Conservation (phyloP, 192 early-diverging fungal genomes). For the Coemansia sp. region DNA sequence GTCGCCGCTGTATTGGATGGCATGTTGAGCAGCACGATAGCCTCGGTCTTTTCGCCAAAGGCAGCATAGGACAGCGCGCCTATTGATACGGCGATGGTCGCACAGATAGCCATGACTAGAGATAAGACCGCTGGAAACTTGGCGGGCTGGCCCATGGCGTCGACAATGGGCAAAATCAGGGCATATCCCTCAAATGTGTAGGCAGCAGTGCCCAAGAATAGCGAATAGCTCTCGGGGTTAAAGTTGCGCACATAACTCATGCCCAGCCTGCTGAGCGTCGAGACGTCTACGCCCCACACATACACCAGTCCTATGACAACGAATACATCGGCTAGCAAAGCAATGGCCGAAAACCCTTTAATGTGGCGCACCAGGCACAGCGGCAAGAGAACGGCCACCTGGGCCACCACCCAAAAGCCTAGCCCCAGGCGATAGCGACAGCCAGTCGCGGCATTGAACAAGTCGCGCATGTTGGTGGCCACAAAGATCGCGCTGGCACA, state of each 20-base stretch:
- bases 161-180: slow-evolving; percentile 67
- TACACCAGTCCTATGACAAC: slow-evolving; percentile 84
- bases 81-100: slow-evolving; percentile 70
- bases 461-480: slow-evolving; percentile 75
- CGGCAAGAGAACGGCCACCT: slow-evolving; percentile 70
- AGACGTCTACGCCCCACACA: slow-evolving; percentile 76
- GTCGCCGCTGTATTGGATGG: slow-evolving; percentile 62
- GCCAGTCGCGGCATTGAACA: slow-evolving; percentile 65
- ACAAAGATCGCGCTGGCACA: slow-evolving; percentile 87
- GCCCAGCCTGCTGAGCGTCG: slow-evolving; percentile 60
- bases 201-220: slow-evolving; percentile 94
- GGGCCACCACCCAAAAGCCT: slow-evolving; percentile 72
- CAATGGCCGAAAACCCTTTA: slow-evolving; percentile 78
- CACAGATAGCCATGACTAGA: slow-evolving; percentile 72
- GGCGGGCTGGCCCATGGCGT: slow-evolving; percentile 80
- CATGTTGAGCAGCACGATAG: slow-evolving; percentile 86
- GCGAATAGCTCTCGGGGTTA: slow-evolving; percentile 73
- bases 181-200: slow-evolving; percentile 89
- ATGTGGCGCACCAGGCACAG: slow-evolving; percentile 88
- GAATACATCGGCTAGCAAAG: slow-evolving; percentile 87
- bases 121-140: slow-evolving; percentile 77
- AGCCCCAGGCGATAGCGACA: slow-evolving; percentile 60
- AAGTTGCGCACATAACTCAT: slow-evolving; percentile 60
- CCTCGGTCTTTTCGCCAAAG: slow-evolving; percentile 80
- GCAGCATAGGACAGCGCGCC: slow-evolving; percentile 81